phyloP scores from a whole-genome alignment of 1,284 basidiomycete genomes.

The Melanopsichium pennsylvanicum region DNA sequence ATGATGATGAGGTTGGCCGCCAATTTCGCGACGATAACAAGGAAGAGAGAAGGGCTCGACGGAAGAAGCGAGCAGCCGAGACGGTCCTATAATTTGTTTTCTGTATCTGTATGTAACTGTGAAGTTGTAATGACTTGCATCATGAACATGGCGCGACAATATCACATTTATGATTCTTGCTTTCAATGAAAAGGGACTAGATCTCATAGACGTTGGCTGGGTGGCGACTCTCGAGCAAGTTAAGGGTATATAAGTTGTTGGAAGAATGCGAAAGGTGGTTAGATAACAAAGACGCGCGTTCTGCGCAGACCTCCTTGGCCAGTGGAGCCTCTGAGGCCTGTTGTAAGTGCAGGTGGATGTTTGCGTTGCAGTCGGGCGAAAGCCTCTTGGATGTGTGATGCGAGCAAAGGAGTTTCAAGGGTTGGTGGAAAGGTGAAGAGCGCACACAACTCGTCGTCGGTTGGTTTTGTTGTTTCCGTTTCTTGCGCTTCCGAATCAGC shows the following conservation, averaged over 20 bases:
- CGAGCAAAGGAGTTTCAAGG: slow-evolving; percentile 44
- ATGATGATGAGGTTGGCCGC: background rate
- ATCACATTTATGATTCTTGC: too few species aligned
- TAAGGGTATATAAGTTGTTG: background rate
- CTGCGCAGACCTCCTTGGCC: slow-evolving; percentile 55
- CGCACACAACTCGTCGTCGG: slow-evolving; percentile 39
- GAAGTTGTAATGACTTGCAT: too few species aligned
- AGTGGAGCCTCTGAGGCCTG: slow-evolving; percentile 41
- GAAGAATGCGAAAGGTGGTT: background rate
- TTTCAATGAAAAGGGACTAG: too few species aligned
- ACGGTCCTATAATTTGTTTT: background rate
- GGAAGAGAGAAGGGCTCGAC: background rate
- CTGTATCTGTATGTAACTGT: background rate
- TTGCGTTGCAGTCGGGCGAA: slow-evolving; percentile 58
- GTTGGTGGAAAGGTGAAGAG: slow-evolving; percentile 52
- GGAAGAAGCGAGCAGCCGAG: too few species aligned
- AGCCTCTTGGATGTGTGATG: slow-evolving; percentile 61
- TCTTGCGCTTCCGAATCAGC: background rate
- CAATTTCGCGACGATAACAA: background rate
- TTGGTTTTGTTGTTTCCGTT: background rate
- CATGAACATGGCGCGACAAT: too few species aligned
- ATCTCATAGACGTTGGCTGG: too few species aligned
- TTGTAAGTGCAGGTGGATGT: slow-evolving; percentile 37
- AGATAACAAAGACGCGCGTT: slow-evolving; percentile 60
- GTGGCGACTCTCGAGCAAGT: too few species aligned